Conservation (phyloP, 2,329 filamentous ascomycete genomes). For the Colletotrichum noveboracense region DNA sequence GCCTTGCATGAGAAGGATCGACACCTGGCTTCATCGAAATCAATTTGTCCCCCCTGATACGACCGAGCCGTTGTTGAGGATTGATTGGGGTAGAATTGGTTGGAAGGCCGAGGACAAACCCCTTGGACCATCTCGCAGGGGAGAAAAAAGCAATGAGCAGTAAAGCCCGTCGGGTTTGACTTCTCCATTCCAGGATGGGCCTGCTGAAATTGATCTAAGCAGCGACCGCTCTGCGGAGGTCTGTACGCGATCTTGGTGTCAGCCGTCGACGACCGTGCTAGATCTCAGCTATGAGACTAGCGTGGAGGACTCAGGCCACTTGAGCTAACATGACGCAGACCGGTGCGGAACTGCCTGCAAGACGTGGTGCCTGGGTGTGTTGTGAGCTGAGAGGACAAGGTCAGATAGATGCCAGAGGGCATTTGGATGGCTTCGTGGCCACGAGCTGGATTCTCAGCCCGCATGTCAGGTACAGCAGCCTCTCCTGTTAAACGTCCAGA, state of each 20-base stretch:
- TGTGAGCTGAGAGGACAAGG: background rate
- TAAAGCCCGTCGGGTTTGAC: background rate
- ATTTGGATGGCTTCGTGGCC: background rate
- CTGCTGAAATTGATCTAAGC: background rate
- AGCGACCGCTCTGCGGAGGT: background rate
- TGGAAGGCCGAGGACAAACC: background rate
- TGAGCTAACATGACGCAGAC: background rate
- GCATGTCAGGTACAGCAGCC: background rate
- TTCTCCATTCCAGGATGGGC: background rate
- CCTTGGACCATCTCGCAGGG: background rate
- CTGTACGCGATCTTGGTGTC: background rate
- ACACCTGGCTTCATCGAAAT: background rate
- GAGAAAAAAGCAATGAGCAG: background rate
- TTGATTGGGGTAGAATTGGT: background rate
- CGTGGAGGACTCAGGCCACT: background rate
- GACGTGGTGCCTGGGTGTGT: background rate
- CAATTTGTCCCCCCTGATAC: background rate
- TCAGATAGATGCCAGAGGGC: background rate
- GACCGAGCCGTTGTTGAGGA: background rate
- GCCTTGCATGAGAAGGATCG: slow-evolving; percentile 1
- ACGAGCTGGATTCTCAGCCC: background rate
- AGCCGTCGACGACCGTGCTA: background rate
- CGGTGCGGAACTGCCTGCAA: background rate
- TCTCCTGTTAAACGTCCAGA: background rate
- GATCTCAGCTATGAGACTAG: background rate